Evolutionary conservation across 2,329 filamentous ascomycete species (phyloP).

Genomic region (Aphanocladium album): DNA sequence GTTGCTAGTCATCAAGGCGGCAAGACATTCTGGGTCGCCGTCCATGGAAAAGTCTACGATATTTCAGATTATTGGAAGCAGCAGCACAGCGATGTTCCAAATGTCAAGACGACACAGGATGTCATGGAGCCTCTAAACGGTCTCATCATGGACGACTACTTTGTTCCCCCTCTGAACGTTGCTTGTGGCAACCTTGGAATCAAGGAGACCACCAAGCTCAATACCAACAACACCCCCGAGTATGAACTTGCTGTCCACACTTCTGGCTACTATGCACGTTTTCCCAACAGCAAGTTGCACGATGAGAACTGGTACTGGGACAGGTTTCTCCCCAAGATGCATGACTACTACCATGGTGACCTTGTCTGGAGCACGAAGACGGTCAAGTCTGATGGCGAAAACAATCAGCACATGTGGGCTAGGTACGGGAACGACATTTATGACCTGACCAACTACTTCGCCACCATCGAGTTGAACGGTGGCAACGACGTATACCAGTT

Average conservation of each 20-base stretch:
- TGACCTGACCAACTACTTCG: conserved; percentile 88
- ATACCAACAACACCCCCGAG: conserved; percentile 59
- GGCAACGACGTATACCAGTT: conserved; percentile 60
- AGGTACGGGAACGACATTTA: conserved; percentile 73
- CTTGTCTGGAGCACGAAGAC: conserved; percentile 63
- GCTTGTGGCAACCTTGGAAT: conserved; percentile 71
- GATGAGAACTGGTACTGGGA: conserved; percentile 71
- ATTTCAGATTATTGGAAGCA: conserved; percentile 80
- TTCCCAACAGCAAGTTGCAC: conserved; percentile 53
- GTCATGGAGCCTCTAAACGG: conserved; percentile 77
- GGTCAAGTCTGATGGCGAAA: conserved; percentile 60
- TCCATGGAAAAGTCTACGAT: conserved; percentile 87
- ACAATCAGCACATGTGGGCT: conserved; percentile 71
- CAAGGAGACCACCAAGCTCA: conserved; percentile 50
- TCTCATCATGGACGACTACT: conserved; percentile 76
- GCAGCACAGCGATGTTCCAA: conserved; percentile 70
- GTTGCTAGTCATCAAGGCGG: conserved; percentile 65
- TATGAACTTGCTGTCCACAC: conserved; percentile 58
- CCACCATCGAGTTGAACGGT: conserved; percentile 60
- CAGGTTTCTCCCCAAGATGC: conserved; percentile 71
- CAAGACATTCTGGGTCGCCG: conserved; percentile 79
- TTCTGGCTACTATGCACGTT: conserved; percentile 58
- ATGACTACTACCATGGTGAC: conserved; percentile 81
- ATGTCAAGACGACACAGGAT: conserved; percentile 52
- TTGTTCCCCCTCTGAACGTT: conserved; percentile 68